Conservation (phyloP, 1,284 basidiomycete genomes). For the Rugosomyces carneus region DNA sequence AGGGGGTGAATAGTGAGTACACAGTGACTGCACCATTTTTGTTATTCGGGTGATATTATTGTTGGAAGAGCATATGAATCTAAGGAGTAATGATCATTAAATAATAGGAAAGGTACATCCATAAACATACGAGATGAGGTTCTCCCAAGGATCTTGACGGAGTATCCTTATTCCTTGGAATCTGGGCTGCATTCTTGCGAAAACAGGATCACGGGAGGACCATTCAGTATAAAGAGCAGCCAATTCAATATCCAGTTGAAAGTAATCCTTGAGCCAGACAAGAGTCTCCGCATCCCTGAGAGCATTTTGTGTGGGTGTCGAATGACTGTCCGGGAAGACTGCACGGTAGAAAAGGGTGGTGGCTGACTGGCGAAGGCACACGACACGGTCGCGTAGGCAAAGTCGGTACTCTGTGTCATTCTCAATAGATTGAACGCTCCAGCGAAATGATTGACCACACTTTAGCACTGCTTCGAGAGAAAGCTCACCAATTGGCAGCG, state of each 20-base stretch:
- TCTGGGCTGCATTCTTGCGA: constrained; percentile 55
- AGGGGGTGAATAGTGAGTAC: constrained; percentile 62
- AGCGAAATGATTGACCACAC: constrained; percentile 80
- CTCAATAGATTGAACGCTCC: constrained; percentile 42
- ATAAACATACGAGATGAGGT: constrained; percentile 79
- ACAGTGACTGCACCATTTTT: constrained; percentile 79
- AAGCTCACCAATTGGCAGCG: constrained; percentile 58
- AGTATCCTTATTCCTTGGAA: constrained; percentile 70
- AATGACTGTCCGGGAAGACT: constrained; percentile 47
- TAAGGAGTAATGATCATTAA: constrained; percentile 24
- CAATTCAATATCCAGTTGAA: constrained; percentile 80
- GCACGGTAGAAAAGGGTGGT: constrained; percentile 70
- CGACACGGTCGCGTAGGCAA: constrained; percentile 73
- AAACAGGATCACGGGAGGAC: constrained; percentile 71
- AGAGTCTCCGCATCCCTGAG: constrained; percentile 58
- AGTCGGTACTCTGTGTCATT: constrained; percentile 57
- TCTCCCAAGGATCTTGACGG: constrained; percentile 95
- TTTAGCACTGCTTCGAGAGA: constrained; percentile 68
- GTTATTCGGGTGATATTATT: constrained; percentile 94
- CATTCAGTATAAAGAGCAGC: constrained; percentile 76
- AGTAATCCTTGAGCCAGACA: constrained; percentile 81
- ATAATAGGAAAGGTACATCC: background rate
- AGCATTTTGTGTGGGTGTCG: constrained; percentile 26
- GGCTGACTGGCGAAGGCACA: constrained; percentile 73
- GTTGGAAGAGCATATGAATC: constrained; percentile 98